Base-by-base conservation (phyloP, 306 rosid genomes). In the Sicyos baderoa region DNA sequence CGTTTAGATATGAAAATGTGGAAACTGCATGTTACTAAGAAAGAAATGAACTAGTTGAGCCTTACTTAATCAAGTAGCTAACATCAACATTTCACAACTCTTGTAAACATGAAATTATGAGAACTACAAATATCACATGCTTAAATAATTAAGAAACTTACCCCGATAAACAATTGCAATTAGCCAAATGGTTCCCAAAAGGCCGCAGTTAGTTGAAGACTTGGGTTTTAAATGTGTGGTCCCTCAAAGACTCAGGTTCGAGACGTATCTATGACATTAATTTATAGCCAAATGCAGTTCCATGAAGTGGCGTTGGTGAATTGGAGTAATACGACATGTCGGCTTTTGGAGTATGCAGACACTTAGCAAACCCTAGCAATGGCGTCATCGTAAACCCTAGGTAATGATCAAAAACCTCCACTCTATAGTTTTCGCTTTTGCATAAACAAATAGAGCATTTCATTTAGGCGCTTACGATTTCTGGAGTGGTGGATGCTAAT, bases 311-410 rank as follows among this genome's bases (percentile, higher is more conserved):
- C 52, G 52, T 63, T 12, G 16, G 68, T 37, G 10, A 61, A 35
- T 42, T 63, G 25, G 68, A 16, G 49, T 25, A 32, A 15, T 7
- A 17, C 68, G 68, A 62, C 50, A 37, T 62, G 68, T 62, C 50
- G 68, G 68, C 50, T 17, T 37, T 40, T 37, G 18, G 25, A 62
- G 27, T 62, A 62, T 62, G 68, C 18, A 62, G 32, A 13, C 71
- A 1, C 54, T 5, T 5, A 13, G 10, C 42, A n/a, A 50, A 17
- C 45, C 45, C 75, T 48, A 59, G 11, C 23, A 25, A 48, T 67
- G 56, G 23, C 56, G 37, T 81, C 80, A 74, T 68, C 76, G 77
- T 84, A n/a, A n/a, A n/a, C n/a, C n/a, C n/a, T 69, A 78, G 87
- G 86, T 82, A 49, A 42, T 47, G 47, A 72, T 54, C 13, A 2